phyloP scores from a whole-genome alignment of 345 rosid genomes.

The Eucalyptus marginata region DNA sequence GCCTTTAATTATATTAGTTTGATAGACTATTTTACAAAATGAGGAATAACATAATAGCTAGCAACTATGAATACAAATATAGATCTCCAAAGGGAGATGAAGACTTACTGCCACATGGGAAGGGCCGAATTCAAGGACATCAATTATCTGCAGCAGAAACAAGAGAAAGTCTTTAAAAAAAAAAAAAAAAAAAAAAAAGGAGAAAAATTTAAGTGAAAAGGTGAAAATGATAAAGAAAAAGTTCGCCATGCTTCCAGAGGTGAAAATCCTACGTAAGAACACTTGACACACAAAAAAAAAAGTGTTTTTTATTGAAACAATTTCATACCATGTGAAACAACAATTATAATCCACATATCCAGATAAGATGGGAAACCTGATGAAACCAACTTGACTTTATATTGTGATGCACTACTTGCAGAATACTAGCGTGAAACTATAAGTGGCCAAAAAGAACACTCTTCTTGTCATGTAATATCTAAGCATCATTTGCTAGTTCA shows the following conservation, averaged over 20 bases:
- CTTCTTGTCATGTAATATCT: background rate
- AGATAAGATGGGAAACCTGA: background rate
- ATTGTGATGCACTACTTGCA: background rate
- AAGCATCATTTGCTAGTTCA: background rate
- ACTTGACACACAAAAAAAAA: background rate
- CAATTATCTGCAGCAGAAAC: constrained; percentile 55
- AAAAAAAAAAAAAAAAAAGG: background rate
- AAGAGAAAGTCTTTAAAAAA: background rate
- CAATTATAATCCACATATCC: background rate
- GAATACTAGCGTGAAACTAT: background rate
- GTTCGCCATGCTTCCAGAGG: background rate
- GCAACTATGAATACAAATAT: background rate
- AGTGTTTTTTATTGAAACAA: background rate
- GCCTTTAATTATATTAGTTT: background rate
- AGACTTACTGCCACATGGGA: constrained; percentile 79
- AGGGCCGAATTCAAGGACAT: constrained; percentile 81
- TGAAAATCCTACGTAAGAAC: background rate
- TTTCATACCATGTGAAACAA: background rate
- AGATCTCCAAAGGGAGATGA: background rate
- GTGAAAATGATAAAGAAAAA: background rate
- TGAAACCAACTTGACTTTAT: background rate
- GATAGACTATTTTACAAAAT: background rate
- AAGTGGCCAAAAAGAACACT: background rate
- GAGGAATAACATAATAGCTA: background rate
- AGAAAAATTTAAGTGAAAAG: background rate